Evolutionary conservation across 768 basidiomycete species (phyloP), one percentile per base, ranked within the genome.

Genomic region (Boletus insuetus): DNA sequence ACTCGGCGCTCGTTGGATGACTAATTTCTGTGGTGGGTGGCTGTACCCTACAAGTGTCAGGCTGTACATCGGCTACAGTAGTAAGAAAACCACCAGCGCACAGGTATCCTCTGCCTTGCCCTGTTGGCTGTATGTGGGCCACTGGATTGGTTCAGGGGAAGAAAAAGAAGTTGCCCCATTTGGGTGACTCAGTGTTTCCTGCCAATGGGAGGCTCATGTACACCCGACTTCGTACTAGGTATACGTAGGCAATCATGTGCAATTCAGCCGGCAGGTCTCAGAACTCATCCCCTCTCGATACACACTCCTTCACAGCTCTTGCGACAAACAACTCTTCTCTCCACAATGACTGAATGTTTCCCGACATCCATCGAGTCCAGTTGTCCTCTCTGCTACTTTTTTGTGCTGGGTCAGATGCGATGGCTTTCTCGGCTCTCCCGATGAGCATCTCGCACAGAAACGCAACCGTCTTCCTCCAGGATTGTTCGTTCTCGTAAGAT

Each of bases 281-380:
- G 62, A 85, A 84, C 45, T 80, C 75, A 57, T 73, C 75, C n/a
- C 79, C 79, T 19, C 68, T 64, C 37, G 70, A 58, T 13, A 86
- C 53, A 60, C 82, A 79, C 38, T 74, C 64, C 37, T 69, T 61
- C 6, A 89, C 80, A 6, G 69, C 77, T 24, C 54, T 56, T 8
- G 82, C 80, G 6, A 89, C 83, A 49, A 70, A 66, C 7, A 69
- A 22, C 55, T 89, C 84, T 65, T 91, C 89, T 37, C 59, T 58
- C 87, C 87, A 90, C 17, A 91, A 67, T 3, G 62, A 61, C 50
- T 53, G 64, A n/a, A 89, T 74, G 17, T 73, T 77, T 19, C 58
- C 64, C n/a, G 59, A 39, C 66, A 72, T 71, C 72, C 74, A 74
- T 12, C 24, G 37, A 12, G 56, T 54, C 77, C 79, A 76, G 3